A percentile compares a stretch with the other conserved stretches of the same genome.
These are phyloP conservation scores for Aspergillus kassunensis DNA, from an alignment of 495 filamentous ascomycete genomes.

Conservation along the genomic window DNA sequence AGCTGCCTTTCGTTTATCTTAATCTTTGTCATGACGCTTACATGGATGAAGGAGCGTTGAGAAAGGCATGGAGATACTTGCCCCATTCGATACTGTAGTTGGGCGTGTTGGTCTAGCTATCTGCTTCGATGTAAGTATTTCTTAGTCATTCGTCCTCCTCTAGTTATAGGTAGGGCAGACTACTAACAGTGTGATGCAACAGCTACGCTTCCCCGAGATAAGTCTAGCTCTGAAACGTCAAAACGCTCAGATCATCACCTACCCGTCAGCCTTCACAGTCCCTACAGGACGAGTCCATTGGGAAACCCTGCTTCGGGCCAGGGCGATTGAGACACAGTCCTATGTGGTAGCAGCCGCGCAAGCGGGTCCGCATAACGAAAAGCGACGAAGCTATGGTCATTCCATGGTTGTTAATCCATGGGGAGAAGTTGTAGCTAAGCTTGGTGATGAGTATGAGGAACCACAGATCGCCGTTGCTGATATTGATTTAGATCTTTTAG, in stretches of 20 bases:
- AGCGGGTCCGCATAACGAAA: conserved; percentile 72
- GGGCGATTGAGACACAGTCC: conserved; percentile 85
- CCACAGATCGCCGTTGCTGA: conserved; percentile 51
- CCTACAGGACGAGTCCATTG: conserved; percentile 86
- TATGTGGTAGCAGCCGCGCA: conserved; percentile 91
- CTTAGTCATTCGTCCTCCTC: background rate
- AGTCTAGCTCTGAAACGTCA: conserved; percentile 61
- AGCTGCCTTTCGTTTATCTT: conserved; percentile 11
- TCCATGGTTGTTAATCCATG: conserved; percentile 86
- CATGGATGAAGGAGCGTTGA: conserved; percentile 49
- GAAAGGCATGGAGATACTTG: conserved; percentile 51
- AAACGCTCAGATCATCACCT: conserved; percentile 74
- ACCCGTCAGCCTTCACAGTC: conserved; percentile 87
- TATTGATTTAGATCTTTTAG: conserved; percentile 47
- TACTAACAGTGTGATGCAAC: background rate
- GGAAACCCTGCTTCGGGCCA: conserved; percentile 68
- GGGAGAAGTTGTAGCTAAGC: conserved; percentile 68
- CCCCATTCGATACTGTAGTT: conserved; percentile 68
- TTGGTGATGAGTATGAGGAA: conserved; percentile 49
- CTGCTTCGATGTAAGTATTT: conserved; percentile 75
- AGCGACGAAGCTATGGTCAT: conserved; percentile 79
- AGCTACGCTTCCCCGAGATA: conserved; percentile 78
- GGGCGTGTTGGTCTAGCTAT: conserved; percentile 76
- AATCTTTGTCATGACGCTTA: background rate
- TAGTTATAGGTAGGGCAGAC: background rate